Percentiles rank a stretch among this genome's conserved stretches.
These are phyloP conservation scores for Bromus sterilis DNA, from an alignment of 176 grass and related monocot genomes.

Conservation along the genomic window DNA sequence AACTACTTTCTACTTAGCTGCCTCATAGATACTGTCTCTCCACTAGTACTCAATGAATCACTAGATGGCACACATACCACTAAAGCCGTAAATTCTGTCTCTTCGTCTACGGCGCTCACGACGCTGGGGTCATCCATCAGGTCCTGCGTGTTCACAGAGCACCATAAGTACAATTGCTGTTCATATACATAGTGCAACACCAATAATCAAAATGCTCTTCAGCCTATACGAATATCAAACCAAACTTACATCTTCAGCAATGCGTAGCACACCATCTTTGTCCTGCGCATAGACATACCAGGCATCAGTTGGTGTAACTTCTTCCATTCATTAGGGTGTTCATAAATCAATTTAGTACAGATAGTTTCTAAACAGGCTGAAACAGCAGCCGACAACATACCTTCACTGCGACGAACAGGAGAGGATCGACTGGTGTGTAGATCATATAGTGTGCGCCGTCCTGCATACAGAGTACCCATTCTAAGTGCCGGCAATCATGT, in stretches of 20 bases:
- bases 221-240: not conserved
- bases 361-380: not conserved
- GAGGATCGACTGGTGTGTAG: conserved; percentile 92
- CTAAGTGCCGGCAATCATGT: not conserved
- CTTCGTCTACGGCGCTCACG: conserved; percentile 54
- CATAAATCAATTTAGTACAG: not conserved
- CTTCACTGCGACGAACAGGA: conserved; percentile 73
- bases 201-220: not conserved
- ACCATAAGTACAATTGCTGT: not conserved
- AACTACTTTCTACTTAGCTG: too few relatives aligned
- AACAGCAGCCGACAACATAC: conserved; percentile 19
- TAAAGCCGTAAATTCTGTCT: conserved; percentile 63
- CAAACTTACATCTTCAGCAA: conserved; percentile 85
- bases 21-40: too few relatives aligned
- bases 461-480: conserved; percentile 13
- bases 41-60: too few relatives aligned
- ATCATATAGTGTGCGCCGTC: conserved; percentile 95
- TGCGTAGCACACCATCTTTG: conserved; percentile 53
- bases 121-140: conserved; percentile 73
- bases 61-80: not conserved
- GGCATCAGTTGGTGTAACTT: not conserved
- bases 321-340: not conserved
- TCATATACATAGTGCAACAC: not conserved
- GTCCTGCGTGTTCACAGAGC: conserved; percentile 43
- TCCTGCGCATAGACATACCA: conserved; percentile 45